phyloP scores from a whole-genome alignment of 352 stramenopile genomes.

The Blastocystis sp. region DNA sequence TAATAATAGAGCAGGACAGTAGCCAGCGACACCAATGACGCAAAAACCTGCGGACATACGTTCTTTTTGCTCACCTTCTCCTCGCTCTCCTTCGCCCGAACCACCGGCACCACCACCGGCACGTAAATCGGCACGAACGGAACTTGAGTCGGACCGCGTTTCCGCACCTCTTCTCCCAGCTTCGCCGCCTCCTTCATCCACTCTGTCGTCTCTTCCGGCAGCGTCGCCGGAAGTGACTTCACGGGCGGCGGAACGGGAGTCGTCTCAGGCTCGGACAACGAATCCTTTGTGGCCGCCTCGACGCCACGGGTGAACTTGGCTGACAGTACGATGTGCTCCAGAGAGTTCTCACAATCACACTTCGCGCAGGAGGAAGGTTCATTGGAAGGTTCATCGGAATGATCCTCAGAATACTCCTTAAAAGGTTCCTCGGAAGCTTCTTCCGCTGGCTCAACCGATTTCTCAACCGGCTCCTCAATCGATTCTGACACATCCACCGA shows the following conservation, averaged over 20 bases:
- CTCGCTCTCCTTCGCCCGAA: background rate
- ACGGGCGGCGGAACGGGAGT: background rate
- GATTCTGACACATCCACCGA: too few relatives aligned
- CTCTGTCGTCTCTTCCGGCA: background rate
- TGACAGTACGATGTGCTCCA: too few relatives aligned
- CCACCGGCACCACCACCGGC: conserved; percentile 4
- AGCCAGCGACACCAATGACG: background rate
- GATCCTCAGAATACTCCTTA: too few relatives aligned
- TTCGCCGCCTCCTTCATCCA: background rate
- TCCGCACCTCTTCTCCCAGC: background rate
- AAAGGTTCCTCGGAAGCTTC: too few relatives aligned
- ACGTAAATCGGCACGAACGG: conserved; percentile 19
- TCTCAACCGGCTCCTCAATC: too few relatives aligned
- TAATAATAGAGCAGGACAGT: background rate
- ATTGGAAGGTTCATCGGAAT: too few relatives aligned
- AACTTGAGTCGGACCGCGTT: background rate
- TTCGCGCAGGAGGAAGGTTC: too few relatives aligned
- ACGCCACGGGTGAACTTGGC: too few relatives aligned
- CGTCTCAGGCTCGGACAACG: too few relatives aligned
- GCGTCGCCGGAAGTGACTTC: background rate
- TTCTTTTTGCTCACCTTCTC: background rate
- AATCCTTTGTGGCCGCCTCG: too few relatives aligned
- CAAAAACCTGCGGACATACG: background rate
- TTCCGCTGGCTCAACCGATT: too few relatives aligned
- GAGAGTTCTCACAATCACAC: too few relatives aligned